phyloP scores from a whole-genome alignment of 139 green algal species.

The Micractinium conductrix region DNA sequence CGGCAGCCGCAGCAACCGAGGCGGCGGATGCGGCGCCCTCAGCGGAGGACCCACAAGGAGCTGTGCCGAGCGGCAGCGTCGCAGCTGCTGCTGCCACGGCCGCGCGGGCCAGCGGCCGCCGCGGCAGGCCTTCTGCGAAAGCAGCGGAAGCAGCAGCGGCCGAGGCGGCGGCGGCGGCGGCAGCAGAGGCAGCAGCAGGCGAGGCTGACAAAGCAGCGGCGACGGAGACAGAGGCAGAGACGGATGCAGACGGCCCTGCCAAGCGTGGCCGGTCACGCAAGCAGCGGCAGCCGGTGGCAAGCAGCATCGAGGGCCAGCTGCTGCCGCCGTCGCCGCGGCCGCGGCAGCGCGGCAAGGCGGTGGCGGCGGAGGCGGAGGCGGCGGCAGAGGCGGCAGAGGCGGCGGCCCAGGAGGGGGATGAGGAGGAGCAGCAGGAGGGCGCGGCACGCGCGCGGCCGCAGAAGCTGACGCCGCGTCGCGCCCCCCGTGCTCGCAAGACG shows the following conservation, averaged over 20 bases:
- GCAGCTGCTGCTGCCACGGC: neutral
- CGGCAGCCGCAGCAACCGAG: no score
- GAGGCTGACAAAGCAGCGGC: neutral
- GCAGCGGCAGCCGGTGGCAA: constrained; percentile 8
- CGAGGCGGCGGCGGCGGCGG: neutral
- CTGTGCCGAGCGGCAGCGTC: no score
- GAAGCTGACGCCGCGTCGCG: no score
- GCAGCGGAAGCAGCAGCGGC: neutral
- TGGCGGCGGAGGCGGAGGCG: neutral
- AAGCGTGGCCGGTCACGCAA: constrained; percentile 21
- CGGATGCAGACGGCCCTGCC: neutral
- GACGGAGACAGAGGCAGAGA: neutral
- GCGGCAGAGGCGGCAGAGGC: neutral
- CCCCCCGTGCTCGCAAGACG: no score
- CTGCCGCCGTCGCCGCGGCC: neutral
- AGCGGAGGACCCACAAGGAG: no score
- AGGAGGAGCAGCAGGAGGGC: no score
- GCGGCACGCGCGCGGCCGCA: no score
- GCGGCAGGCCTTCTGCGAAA: neutral
- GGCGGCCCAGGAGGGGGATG: neutral
- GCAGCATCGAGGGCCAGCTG: neutral
- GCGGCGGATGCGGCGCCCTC: no score
- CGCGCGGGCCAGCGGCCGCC: neutral
- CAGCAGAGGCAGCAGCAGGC: neutral
- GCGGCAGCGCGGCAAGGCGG: neutral